These are phyloP conservation scores for Danielia reshetovae DNA, from an alignment of 805 yeast species.

Conservation along the genomic window DNA sequence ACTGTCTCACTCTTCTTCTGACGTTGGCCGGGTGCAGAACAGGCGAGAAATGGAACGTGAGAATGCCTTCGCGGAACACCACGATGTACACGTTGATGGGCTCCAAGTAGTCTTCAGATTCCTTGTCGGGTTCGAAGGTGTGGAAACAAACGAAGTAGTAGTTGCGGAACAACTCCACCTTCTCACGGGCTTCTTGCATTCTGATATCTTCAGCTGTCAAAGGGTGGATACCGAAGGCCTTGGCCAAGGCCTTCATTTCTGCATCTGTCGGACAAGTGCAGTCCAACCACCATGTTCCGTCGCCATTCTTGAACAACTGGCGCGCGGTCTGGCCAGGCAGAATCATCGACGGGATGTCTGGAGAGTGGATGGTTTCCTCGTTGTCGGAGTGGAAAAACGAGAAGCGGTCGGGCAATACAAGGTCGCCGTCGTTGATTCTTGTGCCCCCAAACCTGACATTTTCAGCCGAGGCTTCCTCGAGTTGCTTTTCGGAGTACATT, in stretches of 20 bases:
- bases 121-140: constrained; percentile 83
- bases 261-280: constrained; percentile 91
- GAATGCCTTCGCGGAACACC: constrained; percentile 56
- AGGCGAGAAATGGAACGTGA: constrained; percentile 58
- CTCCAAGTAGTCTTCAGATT: constrained; percentile 77
- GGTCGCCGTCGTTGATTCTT: constrained; percentile 25
- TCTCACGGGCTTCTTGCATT: constrained; percentile 95
- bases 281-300: constrained; percentile 94
- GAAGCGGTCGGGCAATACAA: constrained; percentile 66
- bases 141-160: constrained; percentile 97
- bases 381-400: constrained; percentile 77
- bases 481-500: constrained; percentile 17
- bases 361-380: constrained; percentile 86
- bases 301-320: constrained; percentile 65
- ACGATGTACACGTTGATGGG: constrained; percentile 67
- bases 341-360: constrained; percentile 76
- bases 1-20: constrained; percentile 75
- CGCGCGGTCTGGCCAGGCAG: constrained; percentile 61
- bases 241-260: constrained; percentile 88
- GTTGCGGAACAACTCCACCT: constrained; percentile 84
- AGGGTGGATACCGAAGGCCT: constrained; percentile 96
- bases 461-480: constrained; percentile 23
- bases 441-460: constrained; percentile 41
- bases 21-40: constrained; percentile 64
- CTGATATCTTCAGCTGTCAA: constrained; percentile 96